Base-by-base conservation (phyloP, 208 protist genomes). In the Leishmania major region DNA sequence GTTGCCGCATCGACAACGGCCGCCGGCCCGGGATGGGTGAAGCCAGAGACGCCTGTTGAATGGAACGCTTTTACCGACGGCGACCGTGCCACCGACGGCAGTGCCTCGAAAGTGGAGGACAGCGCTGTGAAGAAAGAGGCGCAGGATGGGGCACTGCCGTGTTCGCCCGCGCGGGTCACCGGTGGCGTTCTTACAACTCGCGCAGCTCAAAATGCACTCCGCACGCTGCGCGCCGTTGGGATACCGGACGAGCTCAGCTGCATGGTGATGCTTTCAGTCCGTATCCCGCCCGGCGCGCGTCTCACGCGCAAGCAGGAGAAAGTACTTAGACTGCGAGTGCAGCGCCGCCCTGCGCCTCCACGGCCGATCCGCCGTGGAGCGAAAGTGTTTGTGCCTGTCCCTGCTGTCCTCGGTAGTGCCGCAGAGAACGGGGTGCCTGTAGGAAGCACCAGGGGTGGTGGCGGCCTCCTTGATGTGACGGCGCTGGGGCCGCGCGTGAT, bases 341-440 rank as follows among this genome's bases (percentile, higher is more conserved):
- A 84, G 40, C 89, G 83, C 47, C 86, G 84, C n/a, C 89, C 84
- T 25, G 80, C 76, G 8, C 85, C 92, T 11, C 84, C 92, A 25
- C 90, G 92, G 35, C 91, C 91, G 11, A 77, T 92, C 6, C 88
- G 93, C 22, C 85, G 91, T 25, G 93, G 93, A 3, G 91, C 91
- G 15, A 95, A 94, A 84, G 93, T 96, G 22, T 82, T 89, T 45
- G 51, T 94, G 37, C 69, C 77, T 10, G 75, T 73, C 19, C 37
- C 76, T 28, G 85, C 80, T 15, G 57, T 82, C 3, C 2, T 64
- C 51, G 37, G n/a, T 53, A 17, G 43, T 64, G 49, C 43, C 59
- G n/a, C 25, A 43, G 75, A 17, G n/a, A 37, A 77, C 19, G 76
- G 62, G 59, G 22, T 25, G 19, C 19, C 66, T 43, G 72, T 49